phyloP scores from a whole-genome alignment of 768 basidiomycete species.

The Trametes maxima region DNA sequence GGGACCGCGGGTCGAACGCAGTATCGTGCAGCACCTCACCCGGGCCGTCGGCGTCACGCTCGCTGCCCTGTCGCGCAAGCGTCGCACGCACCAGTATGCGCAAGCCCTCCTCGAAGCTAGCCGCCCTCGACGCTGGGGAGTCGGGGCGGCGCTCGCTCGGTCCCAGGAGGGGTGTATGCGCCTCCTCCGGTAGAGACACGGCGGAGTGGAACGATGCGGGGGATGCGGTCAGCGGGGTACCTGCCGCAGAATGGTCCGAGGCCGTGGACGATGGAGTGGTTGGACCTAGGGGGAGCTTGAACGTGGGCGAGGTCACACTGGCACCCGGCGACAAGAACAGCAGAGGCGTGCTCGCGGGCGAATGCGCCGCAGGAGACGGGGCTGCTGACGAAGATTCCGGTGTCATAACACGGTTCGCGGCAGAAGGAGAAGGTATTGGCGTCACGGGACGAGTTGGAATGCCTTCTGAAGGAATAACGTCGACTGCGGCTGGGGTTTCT shows the following conservation, averaged over 20 bases:
- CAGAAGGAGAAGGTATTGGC: neutral
- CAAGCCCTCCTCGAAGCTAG: neutral
- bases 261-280: neutral
- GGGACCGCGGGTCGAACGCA: slow-evolving; percentile 22
- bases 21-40: slow-evolving; percentile 5
- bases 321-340: neutral
- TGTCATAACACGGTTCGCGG: neutral
- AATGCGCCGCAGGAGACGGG: neutral
- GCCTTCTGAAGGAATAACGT: neutral
- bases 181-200: neutral
- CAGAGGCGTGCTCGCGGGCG: neutral
- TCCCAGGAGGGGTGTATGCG: slow-evolving; percentile 9
- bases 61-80: neutral
- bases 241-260: neutral
- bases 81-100: neutral
- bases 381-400: neutral
- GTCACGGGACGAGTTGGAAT: neutral
- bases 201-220: neutral
- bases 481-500: neutral
- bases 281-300: neutral
- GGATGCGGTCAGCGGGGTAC: neutral
- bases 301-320: neutral
- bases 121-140: neutral
- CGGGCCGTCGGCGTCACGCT: neutral
- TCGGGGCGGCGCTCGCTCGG: slow-evolving; percentile 1